phyloP scores from a whole-genome alignment of 306 rosid species.

The Sphenostylis stenocarpa region DNA sequence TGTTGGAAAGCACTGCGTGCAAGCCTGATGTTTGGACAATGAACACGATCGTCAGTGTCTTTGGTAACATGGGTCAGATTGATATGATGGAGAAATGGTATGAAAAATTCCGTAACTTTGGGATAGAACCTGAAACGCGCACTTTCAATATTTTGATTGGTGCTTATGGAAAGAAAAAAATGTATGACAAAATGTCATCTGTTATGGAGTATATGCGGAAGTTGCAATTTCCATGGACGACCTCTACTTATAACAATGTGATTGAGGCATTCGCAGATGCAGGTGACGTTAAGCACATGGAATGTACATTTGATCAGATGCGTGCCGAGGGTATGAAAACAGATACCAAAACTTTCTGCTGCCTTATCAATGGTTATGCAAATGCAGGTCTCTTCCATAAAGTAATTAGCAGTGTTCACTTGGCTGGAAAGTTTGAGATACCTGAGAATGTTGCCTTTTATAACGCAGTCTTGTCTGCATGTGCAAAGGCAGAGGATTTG shows the following conservation, averaged over 20 bases:
- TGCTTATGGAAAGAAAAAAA: slow-evolving; percentile 86
- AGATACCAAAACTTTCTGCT: slow-evolving; percentile 92
- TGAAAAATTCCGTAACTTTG: slow-evolving; percentile 85
- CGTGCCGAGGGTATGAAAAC: slow-evolving; percentile 92
- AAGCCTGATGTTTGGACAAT: slow-evolving; percentile 97
- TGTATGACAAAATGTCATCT: slow-evolving; percentile 95
- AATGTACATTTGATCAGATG: slow-evolving; percentile 93
- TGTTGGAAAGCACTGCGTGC: slow-evolving; percentile 78
- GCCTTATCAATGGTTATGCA: slow-evolving; percentile 91
- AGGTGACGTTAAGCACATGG: slow-evolving; percentile 93
- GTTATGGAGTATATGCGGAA: slow-evolving; percentile 99
- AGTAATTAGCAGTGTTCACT: slow-evolving; percentile 70
- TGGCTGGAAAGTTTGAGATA: slow-evolving; percentile 82
- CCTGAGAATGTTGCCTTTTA: slow-evolving; percentile 76
- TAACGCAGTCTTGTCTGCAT: slow-evolving; percentile 79
- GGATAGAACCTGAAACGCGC: slow-evolving; percentile 95
- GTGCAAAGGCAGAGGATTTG: slow-evolving; percentile 90
- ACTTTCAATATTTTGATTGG: slow-evolving; percentile 89
- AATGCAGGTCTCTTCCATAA: slow-evolving; percentile 96
- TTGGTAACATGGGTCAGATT: slow-evolving; percentile 85
- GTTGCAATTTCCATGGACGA: slow-evolving; percentile 95
- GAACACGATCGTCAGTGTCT: slow-evolving; percentile 86
- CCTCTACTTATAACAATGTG: slow-evolving; percentile 91
- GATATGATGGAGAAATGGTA: slow-evolving; percentile 98
- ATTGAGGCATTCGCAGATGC: slow-evolving; percentile 90